phyloP scores from a whole-genome alignment of 805 yeast genomes.

The Wickerhamomyces canadensis region DNA sequence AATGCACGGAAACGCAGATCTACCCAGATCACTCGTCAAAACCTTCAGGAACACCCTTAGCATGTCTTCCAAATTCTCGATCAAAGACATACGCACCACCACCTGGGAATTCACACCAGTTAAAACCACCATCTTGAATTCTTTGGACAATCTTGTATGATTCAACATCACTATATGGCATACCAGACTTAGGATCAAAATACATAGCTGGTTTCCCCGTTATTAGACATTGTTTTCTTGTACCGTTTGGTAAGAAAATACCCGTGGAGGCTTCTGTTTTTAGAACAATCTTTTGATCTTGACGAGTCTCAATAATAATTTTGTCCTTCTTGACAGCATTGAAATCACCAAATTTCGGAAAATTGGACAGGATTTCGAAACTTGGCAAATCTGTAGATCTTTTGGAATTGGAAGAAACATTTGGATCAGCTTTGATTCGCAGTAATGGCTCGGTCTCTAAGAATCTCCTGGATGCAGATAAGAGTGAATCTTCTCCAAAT shows the following conservation, averaged over 20 bases:
- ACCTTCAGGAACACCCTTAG: conserved; percentile 86
- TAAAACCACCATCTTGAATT: conserved; percentile 47
- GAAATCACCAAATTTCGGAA: conserved; percentile 58
- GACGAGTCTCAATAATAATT: conserved; percentile 39
- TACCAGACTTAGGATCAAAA: conserved; percentile 82
- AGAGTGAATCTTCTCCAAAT: conserved; percentile 56
- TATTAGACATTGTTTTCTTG: conserved; percentile 62
- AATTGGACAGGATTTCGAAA: conserved; percentile 26
- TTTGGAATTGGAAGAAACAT: conserved; percentile 22
- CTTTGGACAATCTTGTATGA: conserved; percentile 65
- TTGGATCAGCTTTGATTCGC: conserved; percentile 27
- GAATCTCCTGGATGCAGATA: conserved; percentile 48
- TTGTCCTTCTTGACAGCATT: conserved; percentile 35
- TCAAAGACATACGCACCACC: conserved; percentile 44
- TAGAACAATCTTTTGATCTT: conserved; percentile 44
- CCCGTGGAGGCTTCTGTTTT: conserved; percentile 73
- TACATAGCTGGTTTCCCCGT: conserved; percentile 77
- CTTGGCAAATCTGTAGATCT: conserved; percentile 37
- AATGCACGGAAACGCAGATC: too few relatives aligned
- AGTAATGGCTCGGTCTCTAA: conserved; percentile 48
- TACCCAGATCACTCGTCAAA: conserved; percentile 47
- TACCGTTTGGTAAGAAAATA: conserved; percentile 63
- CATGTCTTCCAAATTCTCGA: conserved; percentile 43
- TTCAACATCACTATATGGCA: conserved; percentile 80
- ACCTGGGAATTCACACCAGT: conserved; percentile 45